Conservation (phyloP, 768 basidiomycete genomes). For the Termitomyces sp. region DNA sequence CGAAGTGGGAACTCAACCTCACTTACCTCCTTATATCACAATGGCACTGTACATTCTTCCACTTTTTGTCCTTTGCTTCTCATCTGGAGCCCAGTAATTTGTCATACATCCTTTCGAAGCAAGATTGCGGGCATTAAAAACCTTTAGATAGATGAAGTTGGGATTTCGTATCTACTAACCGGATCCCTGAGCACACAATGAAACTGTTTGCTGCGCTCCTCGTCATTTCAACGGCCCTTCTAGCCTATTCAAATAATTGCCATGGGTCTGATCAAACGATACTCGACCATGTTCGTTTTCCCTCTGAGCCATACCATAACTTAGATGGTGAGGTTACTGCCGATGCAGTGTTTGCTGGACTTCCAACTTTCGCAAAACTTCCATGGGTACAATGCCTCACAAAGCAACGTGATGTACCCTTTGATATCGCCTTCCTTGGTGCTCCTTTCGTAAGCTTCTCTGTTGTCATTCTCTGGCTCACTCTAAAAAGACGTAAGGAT, state of each 20-base stretch:
- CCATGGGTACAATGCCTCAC: slow-evolving; percentile 79
- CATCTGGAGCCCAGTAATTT: too few relatives aligned
- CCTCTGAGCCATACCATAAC: slow-evolving; percentile 48
- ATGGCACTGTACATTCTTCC: background rate
- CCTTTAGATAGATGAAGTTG: too few relatives aligned
- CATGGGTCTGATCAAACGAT: slow-evolving; percentile 45
- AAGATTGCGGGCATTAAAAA: background rate
- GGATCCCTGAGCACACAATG: background rate
- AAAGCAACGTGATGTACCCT: slow-evolving; percentile 45
- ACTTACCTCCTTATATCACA: background rate
- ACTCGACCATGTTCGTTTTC: slow-evolving; percentile 38
- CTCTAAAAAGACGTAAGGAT: slow-evolving; percentile 32
- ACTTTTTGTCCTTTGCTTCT: background rate
- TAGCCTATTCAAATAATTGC: background rate
- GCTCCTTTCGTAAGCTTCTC: slow-evolving; percentile 58
- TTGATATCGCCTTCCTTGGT: slow-evolving; percentile 83
- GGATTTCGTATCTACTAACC: background rate
- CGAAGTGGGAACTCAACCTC: too few relatives aligned
- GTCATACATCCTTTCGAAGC: background rate
- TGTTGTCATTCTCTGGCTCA: background rate
- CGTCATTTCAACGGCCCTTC: background rate
- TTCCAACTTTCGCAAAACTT: slow-evolving; percentile 83
- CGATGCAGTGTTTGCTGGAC: slow-evolving; percentile 77
- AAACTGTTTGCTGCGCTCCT: background rate
- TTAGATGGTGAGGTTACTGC: slow-evolving; percentile 62